Conservation (phyloP, 495 filamentous ascomycete genomes). For the Jackrogersella minutella region DNA sequence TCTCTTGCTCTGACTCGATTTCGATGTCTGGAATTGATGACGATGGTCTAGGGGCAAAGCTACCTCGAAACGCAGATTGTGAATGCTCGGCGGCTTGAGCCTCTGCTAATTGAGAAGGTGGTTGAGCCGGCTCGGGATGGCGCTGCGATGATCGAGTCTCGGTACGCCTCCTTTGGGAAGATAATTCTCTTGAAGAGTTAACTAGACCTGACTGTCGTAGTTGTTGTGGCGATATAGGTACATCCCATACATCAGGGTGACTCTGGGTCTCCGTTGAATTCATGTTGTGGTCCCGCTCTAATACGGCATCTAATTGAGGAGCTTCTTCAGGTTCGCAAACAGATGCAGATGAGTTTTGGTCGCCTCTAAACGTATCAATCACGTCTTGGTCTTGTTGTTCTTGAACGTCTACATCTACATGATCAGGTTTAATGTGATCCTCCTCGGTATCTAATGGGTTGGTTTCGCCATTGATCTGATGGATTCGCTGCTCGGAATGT, state of each 20-base stretch:
- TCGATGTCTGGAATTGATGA: not conserved
- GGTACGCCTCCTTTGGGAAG: not conserved
- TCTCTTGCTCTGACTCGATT: constrained; percentile 2
- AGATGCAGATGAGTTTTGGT: not conserved
- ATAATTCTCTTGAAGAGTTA: not conserved
- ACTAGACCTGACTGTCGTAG: not conserved
- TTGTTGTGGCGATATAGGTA: constrained; percentile 16
- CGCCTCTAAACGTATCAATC: not conserved
- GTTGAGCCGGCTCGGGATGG: not conserved
- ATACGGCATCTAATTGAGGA: not conserved
- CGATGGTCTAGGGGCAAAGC: not conserved
- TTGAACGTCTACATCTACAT: not conserved
- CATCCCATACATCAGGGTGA: constrained; percentile 18
- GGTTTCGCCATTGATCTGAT: not conserved
- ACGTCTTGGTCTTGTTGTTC: not conserved
- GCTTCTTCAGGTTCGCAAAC: not conserved
- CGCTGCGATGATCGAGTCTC: not conserved
- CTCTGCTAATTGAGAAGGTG: not conserved
- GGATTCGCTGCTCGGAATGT: not conserved
- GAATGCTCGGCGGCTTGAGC: not conserved
- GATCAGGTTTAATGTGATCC: not conserved
- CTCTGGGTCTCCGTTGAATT: not conserved
- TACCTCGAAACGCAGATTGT: not conserved
- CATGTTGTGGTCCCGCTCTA: not conserved
- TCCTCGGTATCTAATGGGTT: not conserved